These are phyloP conservation scores for Miscanthus sacchariflorus DNA, from an alignment of 202 grass and related monocot species.

Conservation along the genomic window DNA sequence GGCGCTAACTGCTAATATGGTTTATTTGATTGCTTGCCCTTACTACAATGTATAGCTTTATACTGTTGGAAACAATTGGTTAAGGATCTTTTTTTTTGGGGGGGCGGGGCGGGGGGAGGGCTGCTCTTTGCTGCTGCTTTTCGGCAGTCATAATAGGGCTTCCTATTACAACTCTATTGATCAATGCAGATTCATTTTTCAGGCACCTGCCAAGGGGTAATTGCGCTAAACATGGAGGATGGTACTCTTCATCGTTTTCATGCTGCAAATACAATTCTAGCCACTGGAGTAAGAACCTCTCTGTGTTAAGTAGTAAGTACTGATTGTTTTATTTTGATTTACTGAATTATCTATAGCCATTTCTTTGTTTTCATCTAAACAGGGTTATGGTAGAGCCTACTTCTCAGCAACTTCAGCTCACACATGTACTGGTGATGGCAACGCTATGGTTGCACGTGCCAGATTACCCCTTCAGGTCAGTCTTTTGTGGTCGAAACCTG, in stretches of 20 bases:
- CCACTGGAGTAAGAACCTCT: conserved; percentile 59
- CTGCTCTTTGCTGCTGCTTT: no score
- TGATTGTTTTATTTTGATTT: conserved; percentile 3
- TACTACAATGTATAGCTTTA: neutral
- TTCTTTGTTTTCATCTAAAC: neutral
- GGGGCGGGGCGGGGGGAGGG: no score
- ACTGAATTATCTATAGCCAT: neutral
- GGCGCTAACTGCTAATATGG: no score
- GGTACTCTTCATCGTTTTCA: conserved; percentile 74
- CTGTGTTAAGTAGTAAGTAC: neutral
- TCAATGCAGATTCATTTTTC: neutral
- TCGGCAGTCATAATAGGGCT: no score
- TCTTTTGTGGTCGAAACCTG: neutral
- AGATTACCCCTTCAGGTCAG: conserved; percentile 62
- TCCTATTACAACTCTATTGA: neutral
- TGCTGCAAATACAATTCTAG: conserved; percentile 70
- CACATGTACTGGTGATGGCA: conserved; percentile 75
- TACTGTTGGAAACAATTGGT: neutral
- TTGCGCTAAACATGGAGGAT: conserved; percentile 86
- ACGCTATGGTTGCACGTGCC: conserved; percentile 72
- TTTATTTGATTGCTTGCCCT: no score
- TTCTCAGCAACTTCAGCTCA: conserved; percentile 74
- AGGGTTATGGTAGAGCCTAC: conserved; percentile 66
- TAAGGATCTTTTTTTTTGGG: neutral
- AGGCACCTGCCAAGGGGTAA: conserved; percentile 66